Percentiles rank a stretch among this genome's conserved stretches.
Conservation (phyloP, 306 rosid species). For the Pachyrhizus erosus region DNA sequence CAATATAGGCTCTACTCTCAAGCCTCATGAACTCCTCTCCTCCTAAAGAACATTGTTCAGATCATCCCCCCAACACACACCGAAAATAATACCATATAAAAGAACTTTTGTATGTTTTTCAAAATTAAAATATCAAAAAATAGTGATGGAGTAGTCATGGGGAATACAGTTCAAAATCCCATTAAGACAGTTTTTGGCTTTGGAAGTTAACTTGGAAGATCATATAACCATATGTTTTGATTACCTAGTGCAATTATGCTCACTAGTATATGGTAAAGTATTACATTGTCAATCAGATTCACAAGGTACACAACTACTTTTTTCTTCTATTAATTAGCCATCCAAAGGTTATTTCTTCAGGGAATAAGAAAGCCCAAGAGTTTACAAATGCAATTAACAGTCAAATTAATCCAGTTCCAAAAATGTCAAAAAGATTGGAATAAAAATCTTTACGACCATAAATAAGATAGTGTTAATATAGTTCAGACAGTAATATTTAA, state of each 20-base stretch:
- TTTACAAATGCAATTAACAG: slow-evolving; percentile 13
- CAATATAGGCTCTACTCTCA: not conserved
- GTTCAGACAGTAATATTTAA: not conserved
- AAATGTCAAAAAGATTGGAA: slow-evolving; percentile 18
- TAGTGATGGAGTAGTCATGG: not conserved
- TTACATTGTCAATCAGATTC: slow-evolving; percentile 27
- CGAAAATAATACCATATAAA: slow-evolving; percentile 2
- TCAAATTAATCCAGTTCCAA: slow-evolving; percentile 16
- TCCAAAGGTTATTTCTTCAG: not conserved
- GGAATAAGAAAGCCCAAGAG: slow-evolving; percentile 16
- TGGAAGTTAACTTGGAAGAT: slow-evolving; percentile 16
- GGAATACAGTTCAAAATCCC: slow-evolving; percentile 23
- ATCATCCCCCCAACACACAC: not conserved
- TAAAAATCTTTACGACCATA: slow-evolving; percentile 16
- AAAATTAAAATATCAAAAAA: slow-evolving; percentile 14
- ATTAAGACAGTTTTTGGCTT: not conserved
- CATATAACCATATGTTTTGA: slow-evolving; percentile 16
- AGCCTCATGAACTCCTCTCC: not conserved
- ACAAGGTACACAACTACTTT: slow-evolving; percentile 15
- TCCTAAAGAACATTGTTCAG: not conserved
- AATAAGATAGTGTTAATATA: not conserved
- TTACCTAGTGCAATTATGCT: slow-evolving; percentile 19
- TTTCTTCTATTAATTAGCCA: slow-evolving; percentile 18
- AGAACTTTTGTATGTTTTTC: not conserved
- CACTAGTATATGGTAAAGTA: slow-evolving; percentile 12